phyloP scores from a whole-genome alignment of 345 rosid genomes.

The Melaleuca quinquenervia region DNA sequence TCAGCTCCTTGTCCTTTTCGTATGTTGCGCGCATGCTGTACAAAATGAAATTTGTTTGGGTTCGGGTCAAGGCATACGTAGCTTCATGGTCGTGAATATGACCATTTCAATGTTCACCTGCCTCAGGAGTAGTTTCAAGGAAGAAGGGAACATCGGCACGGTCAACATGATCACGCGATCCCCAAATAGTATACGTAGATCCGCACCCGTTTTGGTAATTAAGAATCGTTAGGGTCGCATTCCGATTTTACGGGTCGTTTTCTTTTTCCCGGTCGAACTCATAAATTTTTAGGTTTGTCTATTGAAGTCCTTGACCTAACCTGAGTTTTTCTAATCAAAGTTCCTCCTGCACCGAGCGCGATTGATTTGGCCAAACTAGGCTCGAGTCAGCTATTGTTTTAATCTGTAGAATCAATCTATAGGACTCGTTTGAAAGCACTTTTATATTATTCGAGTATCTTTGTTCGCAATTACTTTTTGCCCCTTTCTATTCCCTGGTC shows the following conservation, averaged over 20 bases:
- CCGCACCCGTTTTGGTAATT: not conserved
- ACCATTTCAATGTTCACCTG: not conserved
- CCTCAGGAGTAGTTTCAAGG: not conserved
- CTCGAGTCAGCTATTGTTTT: too few relatives aligned
- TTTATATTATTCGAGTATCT: too few relatives aligned
- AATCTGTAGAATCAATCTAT: too few relatives aligned
- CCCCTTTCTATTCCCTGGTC: not conserved
- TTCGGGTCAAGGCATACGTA: not conserved
- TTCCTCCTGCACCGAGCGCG: not conserved
- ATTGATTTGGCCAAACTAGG: not conserved
- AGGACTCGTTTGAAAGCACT: too few relatives aligned
- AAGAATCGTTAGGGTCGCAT: not conserved
- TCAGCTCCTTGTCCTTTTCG: not conserved
- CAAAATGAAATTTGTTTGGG: not conserved
- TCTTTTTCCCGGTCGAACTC: rapidly evolving
- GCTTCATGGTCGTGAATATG: not conserved
- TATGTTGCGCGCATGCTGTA: rapidly evolving
- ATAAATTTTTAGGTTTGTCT: not conserved
- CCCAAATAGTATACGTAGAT: not conserved
- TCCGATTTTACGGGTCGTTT: not conserved
- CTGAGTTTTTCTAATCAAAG: not conserved
- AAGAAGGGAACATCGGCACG: not conserved
- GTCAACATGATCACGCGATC: not conserved
- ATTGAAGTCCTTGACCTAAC: too few relatives aligned
- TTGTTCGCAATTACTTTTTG: too few relatives aligned